phyloP scores from a whole-genome alignment of 176 grass and related monocot species.

The Eragrostis curvula region DNA sequence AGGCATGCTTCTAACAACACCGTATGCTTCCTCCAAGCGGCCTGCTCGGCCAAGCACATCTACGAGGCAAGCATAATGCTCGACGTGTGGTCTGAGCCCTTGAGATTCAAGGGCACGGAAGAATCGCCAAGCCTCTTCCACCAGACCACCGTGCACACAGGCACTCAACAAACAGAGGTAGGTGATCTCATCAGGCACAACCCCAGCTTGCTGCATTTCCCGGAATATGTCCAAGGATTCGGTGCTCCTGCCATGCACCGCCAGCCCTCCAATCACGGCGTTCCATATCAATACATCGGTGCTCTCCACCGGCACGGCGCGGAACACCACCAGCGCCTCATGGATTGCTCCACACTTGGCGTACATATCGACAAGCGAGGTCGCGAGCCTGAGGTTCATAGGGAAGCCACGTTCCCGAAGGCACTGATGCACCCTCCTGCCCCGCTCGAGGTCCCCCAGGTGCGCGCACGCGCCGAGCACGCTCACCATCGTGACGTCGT shows the following conservation, averaged over 20 bases:
- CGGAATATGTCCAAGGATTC: conserved; percentile 56
- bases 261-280: conserved; percentile 60
- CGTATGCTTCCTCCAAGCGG: conserved; percentile 55
- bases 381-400: conserved; percentile 46
- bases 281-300: conserved; percentile 80
- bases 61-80: conserved; percentile 75
- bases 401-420: conserved; percentile 45
- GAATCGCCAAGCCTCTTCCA: conserved; percentile 63
- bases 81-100: conserved; percentile 53
- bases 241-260: conserved; percentile 56
- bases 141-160: conserved; percentile 67
- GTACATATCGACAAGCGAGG: conserved; percentile 71
- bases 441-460: conserved; percentile 56
- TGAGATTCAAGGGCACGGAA: conserved; percentile 57
- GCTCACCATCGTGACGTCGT: conserved; percentile 66
- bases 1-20: conserved; percentile 57
- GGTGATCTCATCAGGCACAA: conserved; percentile 70
- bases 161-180: conserved; percentile 56
- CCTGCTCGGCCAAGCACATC: conserved; percentile 78
- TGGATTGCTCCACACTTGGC: conserved; percentile 60
- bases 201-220: conserved; percentile 47
- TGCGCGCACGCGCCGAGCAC: conserved; percentile 63
- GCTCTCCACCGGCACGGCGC: conserved; percentile 30
- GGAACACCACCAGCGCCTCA: conserved; percentile 61
- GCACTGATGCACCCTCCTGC: conserved; percentile 53